A percentile compares a stretch with the other conserved stretches of the same genome.
phyloP scores from a whole-genome alignment of 305 asterid species.

The Solanum hybrid region DNA sequence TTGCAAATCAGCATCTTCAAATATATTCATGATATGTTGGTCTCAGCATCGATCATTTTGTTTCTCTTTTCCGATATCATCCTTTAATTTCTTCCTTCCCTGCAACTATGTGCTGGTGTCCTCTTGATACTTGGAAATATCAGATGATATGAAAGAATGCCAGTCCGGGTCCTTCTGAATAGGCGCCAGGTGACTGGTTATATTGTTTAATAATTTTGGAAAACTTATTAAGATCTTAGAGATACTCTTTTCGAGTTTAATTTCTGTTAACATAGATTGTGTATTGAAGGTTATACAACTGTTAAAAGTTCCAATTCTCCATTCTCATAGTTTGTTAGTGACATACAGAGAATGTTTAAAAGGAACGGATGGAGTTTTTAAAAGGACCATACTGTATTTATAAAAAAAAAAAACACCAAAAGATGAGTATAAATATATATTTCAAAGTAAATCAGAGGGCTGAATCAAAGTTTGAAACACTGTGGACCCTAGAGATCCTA shows the following conservation, averaged over 20 bases:
- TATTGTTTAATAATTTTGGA: conserved; percentile 19
- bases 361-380: not conserved
- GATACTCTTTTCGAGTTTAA: not conserved
- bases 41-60: not conserved
- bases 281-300: not conserved
- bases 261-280: not conserved
- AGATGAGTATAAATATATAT: not conserved
- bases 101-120: not conserved
- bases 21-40: not conserved
- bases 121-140: not conserved
- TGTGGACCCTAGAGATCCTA: not conserved
- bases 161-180: conserved; percentile 51
- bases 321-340: not conserved
- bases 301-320: not conserved
- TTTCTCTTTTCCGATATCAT: not conserved
- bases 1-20: not conserved
- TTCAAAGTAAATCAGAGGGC: not conserved
- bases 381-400: not conserved
- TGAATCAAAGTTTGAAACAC: not conserved
- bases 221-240: not conserved
- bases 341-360: not conserved
- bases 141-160: conserved; percentile 21
- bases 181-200: conserved; percentile 57
- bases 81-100: not conserved
- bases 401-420: not conserved